These are phyloP conservation scores for Xerocomus potaroensis DNA, from an alignment of 768 basidiomycete genomes.

Conservation along the genomic window DNA sequence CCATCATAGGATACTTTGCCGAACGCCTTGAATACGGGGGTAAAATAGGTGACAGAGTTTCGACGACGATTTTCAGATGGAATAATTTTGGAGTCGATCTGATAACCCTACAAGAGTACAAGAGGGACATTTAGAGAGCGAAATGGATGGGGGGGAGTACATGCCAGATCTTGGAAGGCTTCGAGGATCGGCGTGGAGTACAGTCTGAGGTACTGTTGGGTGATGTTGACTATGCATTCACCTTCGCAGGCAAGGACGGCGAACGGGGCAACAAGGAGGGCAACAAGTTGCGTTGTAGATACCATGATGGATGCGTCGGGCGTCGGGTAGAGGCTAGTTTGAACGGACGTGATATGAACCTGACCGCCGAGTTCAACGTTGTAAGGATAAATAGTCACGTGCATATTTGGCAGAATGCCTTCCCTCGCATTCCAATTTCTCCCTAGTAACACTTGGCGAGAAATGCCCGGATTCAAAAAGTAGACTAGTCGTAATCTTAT, in stretches of 20 bases:
- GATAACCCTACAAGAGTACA: slow-evolving; percentile 27
- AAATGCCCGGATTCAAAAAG: neutral
- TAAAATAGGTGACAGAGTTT: slow-evolving; percentile 35
- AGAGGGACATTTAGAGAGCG: neutral
- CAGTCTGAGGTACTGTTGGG: slow-evolving; percentile 49
- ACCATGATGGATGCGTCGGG: slow-evolving; percentile 19
- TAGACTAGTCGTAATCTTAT: slow-evolving; percentile 27
- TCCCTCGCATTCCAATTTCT: neutral
- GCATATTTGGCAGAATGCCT: slow-evolving; percentile 10
- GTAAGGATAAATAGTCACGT: slow-evolving; percentile 17
- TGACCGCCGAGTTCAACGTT: neutral
- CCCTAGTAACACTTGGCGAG: neutral
- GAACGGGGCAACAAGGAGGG: slow-evolving; percentile 31
- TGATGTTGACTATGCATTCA: slow-evolving; percentile 60
- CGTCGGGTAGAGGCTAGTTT: neutral
- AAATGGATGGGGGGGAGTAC: slow-evolving; percentile 9
- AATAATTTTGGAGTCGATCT: slow-evolving; percentile 33
- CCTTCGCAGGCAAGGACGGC: slow-evolving; percentile 61
- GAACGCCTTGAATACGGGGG: slow-evolving; percentile 47
- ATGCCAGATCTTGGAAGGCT: slow-evolving; percentile 42
- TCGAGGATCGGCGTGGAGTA: slow-evolving; percentile 41
- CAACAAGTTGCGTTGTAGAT: slow-evolving; percentile 15
- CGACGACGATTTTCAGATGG: slow-evolving; percentile 22
- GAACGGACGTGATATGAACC: slow-evolving; percentile 1
- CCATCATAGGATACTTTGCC: slow-evolving; percentile 37